These are phyloP conservation scores for Hygrocybe punicea DNA, from an alignment of 768 basidiomycete genomes.

Conservation along the genomic window DNA sequence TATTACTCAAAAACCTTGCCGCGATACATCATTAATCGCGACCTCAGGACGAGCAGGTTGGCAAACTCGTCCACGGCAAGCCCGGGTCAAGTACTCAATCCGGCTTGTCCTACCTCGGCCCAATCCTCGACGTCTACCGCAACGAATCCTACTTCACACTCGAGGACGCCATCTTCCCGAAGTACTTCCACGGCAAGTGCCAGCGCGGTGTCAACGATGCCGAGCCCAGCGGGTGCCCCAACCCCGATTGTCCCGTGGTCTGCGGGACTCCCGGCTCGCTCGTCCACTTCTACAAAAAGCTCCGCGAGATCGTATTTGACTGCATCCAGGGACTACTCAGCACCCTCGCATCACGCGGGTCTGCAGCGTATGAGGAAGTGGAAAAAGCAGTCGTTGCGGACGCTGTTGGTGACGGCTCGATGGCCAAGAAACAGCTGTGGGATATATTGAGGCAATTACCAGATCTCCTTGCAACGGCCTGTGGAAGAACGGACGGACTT, in stretches of 20 bases:
- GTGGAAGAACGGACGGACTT: conserved; percentile 44
- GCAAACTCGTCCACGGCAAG: conserved; percentile 29
- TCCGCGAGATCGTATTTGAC: conserved; percentile 50
- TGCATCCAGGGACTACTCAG: conserved; percentile 36
- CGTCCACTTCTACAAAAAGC: conserved; percentile 58
- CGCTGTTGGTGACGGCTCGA: conserved; percentile 14
- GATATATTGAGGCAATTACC: conserved; percentile 34
- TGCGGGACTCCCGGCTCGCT: conserved; percentile 83
- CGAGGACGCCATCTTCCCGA: conserved; percentile 59
- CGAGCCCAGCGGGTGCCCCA: conserved; percentile 69
- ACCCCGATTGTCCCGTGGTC: conserved; percentile 73
- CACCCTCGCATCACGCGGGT: conserved; percentile 36
- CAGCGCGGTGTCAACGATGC: conserved; percentile 42
- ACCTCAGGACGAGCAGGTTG: neutral
- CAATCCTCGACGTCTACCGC: conserved; percentile 47
- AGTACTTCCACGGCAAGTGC: conserved; percentile 78
- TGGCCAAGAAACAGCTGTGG: conserved; percentile 13
- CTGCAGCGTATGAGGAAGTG: conserved; percentile 41
- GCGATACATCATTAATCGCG: neutral
- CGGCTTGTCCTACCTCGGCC: conserved; percentile 38
- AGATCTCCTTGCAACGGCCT: conserved; percentile 35
- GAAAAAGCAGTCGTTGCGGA: conserved; percentile 42
- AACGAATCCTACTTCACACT: conserved; percentile 43
- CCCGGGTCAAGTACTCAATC: too few relatives aligned
- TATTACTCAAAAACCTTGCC: neutral